phyloP scores from a whole-genome alignment of 306 rosid species.

The Dalbergia oliveri region DNA sequence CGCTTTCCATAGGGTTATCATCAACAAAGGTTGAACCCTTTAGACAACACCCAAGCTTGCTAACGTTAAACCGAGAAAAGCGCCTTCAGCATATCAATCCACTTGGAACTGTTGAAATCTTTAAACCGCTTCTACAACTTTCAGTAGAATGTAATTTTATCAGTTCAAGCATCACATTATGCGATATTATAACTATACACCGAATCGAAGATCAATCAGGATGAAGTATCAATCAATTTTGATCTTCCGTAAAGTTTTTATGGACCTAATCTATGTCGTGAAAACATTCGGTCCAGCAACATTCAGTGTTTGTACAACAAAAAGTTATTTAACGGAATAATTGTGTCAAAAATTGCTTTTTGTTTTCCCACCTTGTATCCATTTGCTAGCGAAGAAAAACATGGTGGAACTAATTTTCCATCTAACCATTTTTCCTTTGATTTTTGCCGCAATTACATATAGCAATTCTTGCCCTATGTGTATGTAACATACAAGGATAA shows the following conservation, averaged over 20 bases:
- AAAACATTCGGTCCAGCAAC: background rate
- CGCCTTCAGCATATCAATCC: too few relatives aligned
- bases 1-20: too few relatives aligned
- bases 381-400: background rate
- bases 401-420: conserved; percentile 21
- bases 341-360: background rate
- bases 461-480: conserved; percentile 55
- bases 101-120: too few relatives aligned
- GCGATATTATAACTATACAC: too few relatives aligned
- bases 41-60: too few relatives aligned
- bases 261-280: background rate
- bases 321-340: background rate
- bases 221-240: background rate
- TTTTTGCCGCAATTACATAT: conserved; percentile 60
- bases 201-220: background rate
- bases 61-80: too few relatives aligned
- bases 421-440: conserved; percentile 46
- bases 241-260: background rate
- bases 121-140: background rate
- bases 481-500: conserved; percentile 51
- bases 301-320: background rate
- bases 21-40: too few relatives aligned
- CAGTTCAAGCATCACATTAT: background rate
- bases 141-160: too few relatives aligned
- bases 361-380: background rate